Evolutionary conservation across 495 filamentous ascomycete species (phyloP), one percentile per base, ranked within the genome.

Genomic region (Lasiosphaeria hispida): DNA sequence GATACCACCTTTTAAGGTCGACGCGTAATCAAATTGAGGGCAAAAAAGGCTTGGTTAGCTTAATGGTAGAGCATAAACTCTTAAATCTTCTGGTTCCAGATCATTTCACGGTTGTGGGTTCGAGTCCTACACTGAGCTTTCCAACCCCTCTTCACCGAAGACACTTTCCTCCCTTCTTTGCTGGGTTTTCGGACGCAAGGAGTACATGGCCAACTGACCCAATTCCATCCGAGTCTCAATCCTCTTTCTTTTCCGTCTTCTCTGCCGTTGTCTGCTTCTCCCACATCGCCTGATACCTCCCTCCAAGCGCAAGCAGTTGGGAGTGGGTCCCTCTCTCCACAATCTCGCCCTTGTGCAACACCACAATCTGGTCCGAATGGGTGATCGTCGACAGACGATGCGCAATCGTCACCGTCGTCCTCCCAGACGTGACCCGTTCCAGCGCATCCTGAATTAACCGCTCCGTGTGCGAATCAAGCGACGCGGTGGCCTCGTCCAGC

Each of bases 331-430:
- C 92, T 10, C 80, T 79, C 73, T 97, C 92, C 7, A 79, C 81
- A 30, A 97, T 89, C 59, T 79, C 80, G 18, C 92, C 92, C 59
- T 88, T 83, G 64, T 91, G 84, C n/a, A 97, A 73, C 10, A 95
- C 91, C 18, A 96, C 74, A 55, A 97, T 97, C 62, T 93, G 92
- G 63, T 96, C 90, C 51, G 93, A 92, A 30, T 82, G 86, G 0
- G 89, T 92, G 71, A 97, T 96, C 2, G 92, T 97, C 49, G 89
- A 94, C 39, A 97, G 81, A 40, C 92, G 87, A 70, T 97, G 92
- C 69, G 78, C 78, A 57, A 81, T 81, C 35, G 79, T 78, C 35
- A 81, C 69, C 60, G 48, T 93, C 85, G 19, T 92, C 90, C 42
- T 84, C 77, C 39, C 87, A 83, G 34, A 96, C 83, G 37, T 64